Conservation (phyloP, 2,329 filamentous ascomycete species). For the Fusarium odoratissimum region DNA sequence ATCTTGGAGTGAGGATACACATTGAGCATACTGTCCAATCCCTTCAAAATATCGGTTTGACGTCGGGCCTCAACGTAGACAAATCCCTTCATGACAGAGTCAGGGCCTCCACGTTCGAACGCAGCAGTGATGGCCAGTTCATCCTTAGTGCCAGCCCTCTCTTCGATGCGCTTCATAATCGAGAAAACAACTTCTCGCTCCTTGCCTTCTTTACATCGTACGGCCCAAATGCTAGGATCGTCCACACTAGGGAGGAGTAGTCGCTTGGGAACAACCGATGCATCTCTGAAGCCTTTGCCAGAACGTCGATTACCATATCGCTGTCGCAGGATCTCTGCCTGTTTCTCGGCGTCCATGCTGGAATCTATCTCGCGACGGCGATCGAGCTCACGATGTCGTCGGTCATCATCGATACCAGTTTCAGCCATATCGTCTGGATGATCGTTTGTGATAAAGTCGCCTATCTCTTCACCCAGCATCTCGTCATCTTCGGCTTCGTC, state of each 20-base stretch:
- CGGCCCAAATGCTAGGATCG: conserved; percentile 95
- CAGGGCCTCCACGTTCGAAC: conserved; percentile 85
- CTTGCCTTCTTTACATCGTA: conserved; percentile 94
- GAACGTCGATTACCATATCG: conserved; percentile 85
- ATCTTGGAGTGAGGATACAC: conserved; percentile 90
- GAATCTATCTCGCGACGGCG: conserved; percentile 87
- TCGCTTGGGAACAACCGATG: conserved; percentile 83
- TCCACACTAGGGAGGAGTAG: conserved; percentile 92
- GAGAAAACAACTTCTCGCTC: conserved; percentile 90
- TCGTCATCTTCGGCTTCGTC: conserved; percentile 90
- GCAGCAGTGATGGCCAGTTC: conserved; percentile 87
- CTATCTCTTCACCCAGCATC: conserved; percentile 84
- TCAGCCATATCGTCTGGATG: conserved; percentile 92
- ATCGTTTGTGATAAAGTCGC: conserved; percentile 87
- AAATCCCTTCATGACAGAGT: conserved; percentile 88
- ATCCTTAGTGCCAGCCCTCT: conserved; percentile 80
- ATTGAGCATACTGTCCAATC: conserved; percentile 86
- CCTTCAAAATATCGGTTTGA: conserved; percentile 85
- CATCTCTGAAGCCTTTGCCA: conserved; percentile 73
- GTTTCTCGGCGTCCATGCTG: conserved; percentile 92
- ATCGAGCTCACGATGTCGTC: conserved; percentile 93
- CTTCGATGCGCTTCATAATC: conserved; percentile 89
- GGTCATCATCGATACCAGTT: conserved; percentile 85
- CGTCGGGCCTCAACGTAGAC: conserved; percentile 94
- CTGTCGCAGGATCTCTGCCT: conserved; percentile 86